A percentile compares a stretch with the other conserved stretches of the same genome.
These are phyloP conservation scores for Steccherinum ochraceum DNA, from an alignment of 768 basidiomycete genomes.

Conservation along the genomic window DNA sequence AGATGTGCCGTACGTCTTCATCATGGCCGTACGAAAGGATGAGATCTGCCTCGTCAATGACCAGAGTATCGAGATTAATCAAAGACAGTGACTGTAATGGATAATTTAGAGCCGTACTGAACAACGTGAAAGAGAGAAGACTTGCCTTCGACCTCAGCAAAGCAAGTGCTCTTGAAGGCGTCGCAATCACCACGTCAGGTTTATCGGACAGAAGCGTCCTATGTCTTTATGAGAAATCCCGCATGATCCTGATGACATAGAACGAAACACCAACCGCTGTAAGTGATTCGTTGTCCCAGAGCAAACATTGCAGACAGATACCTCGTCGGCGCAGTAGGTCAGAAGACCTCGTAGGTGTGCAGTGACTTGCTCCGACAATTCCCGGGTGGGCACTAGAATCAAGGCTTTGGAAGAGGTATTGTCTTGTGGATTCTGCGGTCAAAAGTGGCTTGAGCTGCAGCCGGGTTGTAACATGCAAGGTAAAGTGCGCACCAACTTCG, in stretches of 20 bases:
- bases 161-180: conserved; percentile 64
- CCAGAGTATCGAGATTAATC: conserved; percentile 69
- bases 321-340: conserved; percentile 73
- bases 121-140: not conserved
- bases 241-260: not conserved
- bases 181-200: conserved; percentile 77
- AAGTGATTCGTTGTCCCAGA: conserved; percentile 64
- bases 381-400: conserved; percentile 85
- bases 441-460: too few relatives aligned
- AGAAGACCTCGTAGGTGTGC: conserved; percentile 58
- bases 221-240: not conserved
- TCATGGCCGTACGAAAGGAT: conserved; percentile 96
- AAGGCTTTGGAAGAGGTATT: conserved; percentile 31
- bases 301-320: conserved; percentile 70
- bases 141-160: conserved; percentile 66
- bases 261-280: conserved; percentile 49
- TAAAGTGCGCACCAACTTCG: conserved; percentile 58
- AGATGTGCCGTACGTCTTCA: conserved; percentile 74
- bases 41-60: conserved; percentile 97
- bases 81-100: conserved; percentile 53
- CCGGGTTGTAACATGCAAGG: not conserved
- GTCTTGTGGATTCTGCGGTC: too few relatives aligned
- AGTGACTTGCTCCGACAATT: conserved; percentile 87
- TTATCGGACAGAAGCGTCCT: conserved; percentile 57
- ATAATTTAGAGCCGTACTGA: too few relatives aligned